Percentiles rank a stretch among this genome's conserved stretches.
Evolutionary conservation across 2,329 filamentous ascomycete genomes (phyloP).

Genomic region (Aspergillus pseudonomiae): DNA sequence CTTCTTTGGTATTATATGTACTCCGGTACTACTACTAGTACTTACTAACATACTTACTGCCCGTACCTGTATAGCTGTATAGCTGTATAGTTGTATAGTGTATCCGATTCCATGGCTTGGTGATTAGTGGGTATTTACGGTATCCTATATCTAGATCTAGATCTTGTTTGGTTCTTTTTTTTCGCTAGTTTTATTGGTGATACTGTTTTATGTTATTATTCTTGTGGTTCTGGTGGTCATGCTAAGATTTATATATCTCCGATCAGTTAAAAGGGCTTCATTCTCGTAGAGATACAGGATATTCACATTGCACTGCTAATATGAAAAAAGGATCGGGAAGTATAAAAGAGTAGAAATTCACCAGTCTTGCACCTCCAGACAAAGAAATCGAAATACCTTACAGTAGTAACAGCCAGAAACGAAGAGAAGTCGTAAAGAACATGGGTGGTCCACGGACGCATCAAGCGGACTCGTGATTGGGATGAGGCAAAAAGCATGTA

Average conservation of each 20-base stretch:
- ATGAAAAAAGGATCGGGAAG: not conserved
- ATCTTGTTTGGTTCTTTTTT: not conserved
- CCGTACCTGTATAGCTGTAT: not conserved
- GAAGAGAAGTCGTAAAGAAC: conserved; percentile 2
- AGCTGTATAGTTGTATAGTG: too few species aligned
- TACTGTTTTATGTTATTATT: not conserved
- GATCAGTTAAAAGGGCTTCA: not conserved
- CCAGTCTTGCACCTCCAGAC: conserved; percentile 1
- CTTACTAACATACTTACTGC: not conserved
- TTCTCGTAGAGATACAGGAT: conserved; percentile 23
- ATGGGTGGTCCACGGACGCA: conserved; percentile 2
- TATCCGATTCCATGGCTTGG: too few species aligned
- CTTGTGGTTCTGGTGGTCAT: not conserved
- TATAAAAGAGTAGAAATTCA: not conserved
- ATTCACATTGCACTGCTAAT: conserved; percentile 24
- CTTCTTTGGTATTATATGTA: not conserved
- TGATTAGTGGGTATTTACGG: not conserved
- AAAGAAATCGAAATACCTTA: conserved; percentile 4
- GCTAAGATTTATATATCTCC: not conserved
- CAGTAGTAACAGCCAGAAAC: not conserved
- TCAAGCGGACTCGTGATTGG: conserved; percentile 4
- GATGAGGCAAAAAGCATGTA: conserved; percentile 1
- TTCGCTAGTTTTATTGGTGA: not conserved
- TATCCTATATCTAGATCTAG: not conserved
- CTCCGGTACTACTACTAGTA: not conserved